Evolutionary conservation across 805 yeast genomes (phyloP), one percentile per base, ranked within the genome.

Genomic region (Lachancea sp.): DNA sequence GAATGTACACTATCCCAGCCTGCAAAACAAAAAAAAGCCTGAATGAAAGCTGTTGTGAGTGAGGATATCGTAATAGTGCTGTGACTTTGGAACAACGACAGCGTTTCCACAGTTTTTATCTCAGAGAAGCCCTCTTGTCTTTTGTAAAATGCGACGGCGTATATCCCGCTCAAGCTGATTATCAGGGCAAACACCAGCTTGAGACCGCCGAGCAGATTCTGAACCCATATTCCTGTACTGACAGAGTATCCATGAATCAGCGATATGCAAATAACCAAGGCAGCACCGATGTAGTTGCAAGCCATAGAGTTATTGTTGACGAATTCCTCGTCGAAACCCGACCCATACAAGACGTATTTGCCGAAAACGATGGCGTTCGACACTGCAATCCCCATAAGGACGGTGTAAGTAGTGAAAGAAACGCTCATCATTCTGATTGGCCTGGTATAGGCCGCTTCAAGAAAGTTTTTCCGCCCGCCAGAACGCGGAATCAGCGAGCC

Each of bases 391-490:
- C 85, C 84, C 53, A 78, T 78, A 22, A 74, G 49, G 10, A 81
- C 68, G 2, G 78, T 69, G 48, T 69, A 77, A 1, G 76, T 51
- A 40, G 74, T 70, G 47, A 74, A 72, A 2, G 75, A 66, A 15
- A 77, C 80, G 38, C 78, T 72, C 36, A 74, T 69, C 56, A 81
- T 57, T 67, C 78, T 67, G 42, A 65, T 68, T 0, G 93, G 95
- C 48, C 64, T 74, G 41, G 73, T 72, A 57, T 79, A 85, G 17
- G 82, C 77, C 49, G 74, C 77, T 56, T 84, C 91, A 46, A 85
- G 60, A 50, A 85, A 85, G 17, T 79, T 81, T 56, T 85, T 85
- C 34, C 81, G 75, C 0, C 91, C 95, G 2, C 95, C 93, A 48
- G 82, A 79, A 53, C 84, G 67, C 0, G 91, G 89, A 9, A 83